Percentiles rank a stretch among this genome's conserved stretches.
Evolutionary conservation across 176 grass and related monocot species (phyloP).

Genomic region (Eragrostis curvula): DNA sequence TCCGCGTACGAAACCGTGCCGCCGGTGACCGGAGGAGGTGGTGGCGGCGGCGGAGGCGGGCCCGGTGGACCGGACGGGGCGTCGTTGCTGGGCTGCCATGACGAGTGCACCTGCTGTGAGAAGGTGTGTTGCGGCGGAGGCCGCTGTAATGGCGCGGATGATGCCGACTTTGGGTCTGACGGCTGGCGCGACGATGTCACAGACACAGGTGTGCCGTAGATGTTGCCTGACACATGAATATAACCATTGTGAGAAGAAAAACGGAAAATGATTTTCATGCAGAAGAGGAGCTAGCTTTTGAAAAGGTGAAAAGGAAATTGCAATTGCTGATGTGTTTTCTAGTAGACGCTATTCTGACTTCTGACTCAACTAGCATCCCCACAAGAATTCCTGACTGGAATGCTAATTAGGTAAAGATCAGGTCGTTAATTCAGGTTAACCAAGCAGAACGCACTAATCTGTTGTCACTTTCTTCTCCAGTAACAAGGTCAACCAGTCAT

Average conservation of each 20-base stretch:
- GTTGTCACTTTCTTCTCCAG: neutral
- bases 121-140: slow-evolving; percentile 10
- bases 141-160: neutral
- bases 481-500: neutral
- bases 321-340: no score
- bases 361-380: neutral
- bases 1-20: slow-evolving; percentile 67
- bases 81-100: slow-evolving; percentile 1
- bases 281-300: neutral
- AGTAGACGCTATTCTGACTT: no score
- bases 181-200: slow-evolving; percentile 21
- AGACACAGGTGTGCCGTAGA: neutral
- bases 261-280: neutral
- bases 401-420: neutral
- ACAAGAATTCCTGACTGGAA: no score
- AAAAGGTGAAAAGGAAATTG: neutral
- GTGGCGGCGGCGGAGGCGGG: neutral
- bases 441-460: neutral
- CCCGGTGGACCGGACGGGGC: neutral
- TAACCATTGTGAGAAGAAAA: neutral
- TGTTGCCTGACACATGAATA: slow-evolving; percentile 15
- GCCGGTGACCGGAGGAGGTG: neutral
- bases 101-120: neutral
- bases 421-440: neutral
- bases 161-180: neutral